phyloP scores from a whole-genome alignment of 2,329 filamentous ascomycete genomes.

The Neurospora sp. region DNA sequence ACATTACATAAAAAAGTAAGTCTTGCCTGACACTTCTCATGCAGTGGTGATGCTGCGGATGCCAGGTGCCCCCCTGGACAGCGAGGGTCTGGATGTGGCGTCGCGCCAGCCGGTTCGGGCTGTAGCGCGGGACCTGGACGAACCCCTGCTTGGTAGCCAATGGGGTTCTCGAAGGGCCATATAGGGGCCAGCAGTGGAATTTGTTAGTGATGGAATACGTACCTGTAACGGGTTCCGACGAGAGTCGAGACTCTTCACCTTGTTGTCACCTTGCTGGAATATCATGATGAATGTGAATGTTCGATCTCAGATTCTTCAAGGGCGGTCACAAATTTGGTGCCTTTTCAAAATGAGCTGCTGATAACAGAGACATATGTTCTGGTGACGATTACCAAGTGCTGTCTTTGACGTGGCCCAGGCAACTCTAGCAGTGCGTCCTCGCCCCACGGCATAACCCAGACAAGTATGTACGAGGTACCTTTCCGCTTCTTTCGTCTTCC shows the following conservation, averaged over 20 bases:
- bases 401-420: neutral
- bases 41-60: neutral
- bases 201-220: neutral
- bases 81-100: neutral
- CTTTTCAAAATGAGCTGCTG: neutral
- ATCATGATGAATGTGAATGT: neutral
- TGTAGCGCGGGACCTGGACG: neutral
- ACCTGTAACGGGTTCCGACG: neutral
- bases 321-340: neutral
- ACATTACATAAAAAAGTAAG: neutral
- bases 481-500: neutral
- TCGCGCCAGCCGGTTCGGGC: neutral
- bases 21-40: neutral
- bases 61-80: neutral
- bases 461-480: neutral
- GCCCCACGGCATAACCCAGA: neutral
- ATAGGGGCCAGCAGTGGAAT: neutral
- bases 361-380: neutral
- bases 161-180: neutral
- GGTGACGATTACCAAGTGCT: neutral
- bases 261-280: neutral
- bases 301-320: neutral
- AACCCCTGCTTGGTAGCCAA: neutral
- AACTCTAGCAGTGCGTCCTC: neutral
- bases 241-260: neutral